Percentiles rank a stretch among this genome's conserved stretches.
Conservation (phyloP, 2,329 filamentous ascomycete genomes). For the Ambrosiella xylebori region DNA sequence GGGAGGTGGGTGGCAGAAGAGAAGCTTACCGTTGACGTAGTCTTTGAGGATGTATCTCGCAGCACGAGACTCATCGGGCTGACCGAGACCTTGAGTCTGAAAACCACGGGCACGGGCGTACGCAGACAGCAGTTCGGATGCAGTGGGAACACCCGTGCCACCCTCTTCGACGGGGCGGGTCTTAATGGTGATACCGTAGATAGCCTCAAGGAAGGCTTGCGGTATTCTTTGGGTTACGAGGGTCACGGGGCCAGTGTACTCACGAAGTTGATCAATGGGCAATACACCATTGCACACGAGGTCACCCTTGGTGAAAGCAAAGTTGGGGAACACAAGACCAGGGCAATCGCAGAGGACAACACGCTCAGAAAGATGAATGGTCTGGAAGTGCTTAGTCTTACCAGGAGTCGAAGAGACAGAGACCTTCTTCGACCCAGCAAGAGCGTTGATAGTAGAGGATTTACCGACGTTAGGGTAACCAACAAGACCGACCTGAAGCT, state of each 20-base stretch:
- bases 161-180: slow-evolving; percentile 76
- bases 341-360: slow-evolving; percentile 95
- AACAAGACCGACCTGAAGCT: slow-evolving; percentile 81
- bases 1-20: slow-evolving; percentile 81
- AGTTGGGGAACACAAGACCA: slow-evolving; percentile 96
- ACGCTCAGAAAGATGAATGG: slow-evolving; percentile 76
- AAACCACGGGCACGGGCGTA: slow-evolving; percentile 86
- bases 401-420: slow-evolving; percentile 93
- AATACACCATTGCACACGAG: slow-evolving; percentile 88
- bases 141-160: slow-evolving; percentile 71
- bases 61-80: slow-evolving; percentile 84
- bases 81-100: slow-evolving; percentile 71
- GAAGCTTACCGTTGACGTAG: slow-evolving; percentile 88
- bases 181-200: slow-evolving; percentile 83
- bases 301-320: slow-evolving; percentile 89
- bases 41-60: slow-evolving; percentile 85
- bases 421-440: slow-evolving; percentile 97
- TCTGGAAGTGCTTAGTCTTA: slow-evolving; percentile 99
- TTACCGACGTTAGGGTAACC: slow-evolving; percentile 99
- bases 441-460: slow-evolving; percentile 95
- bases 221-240: slow-evolving; percentile 77
- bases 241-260: slow-evolving; percentile 72
- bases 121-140: slow-evolving; percentile 65
- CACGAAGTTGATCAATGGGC: slow-evolving; percentile 88
- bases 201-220: slow-evolving; percentile 70